Evolutionary conservation across 75 land plant species (phyloP), one percentile per base, ranked within the genome.

Genomic region (Azolla pinnata): DNA sequence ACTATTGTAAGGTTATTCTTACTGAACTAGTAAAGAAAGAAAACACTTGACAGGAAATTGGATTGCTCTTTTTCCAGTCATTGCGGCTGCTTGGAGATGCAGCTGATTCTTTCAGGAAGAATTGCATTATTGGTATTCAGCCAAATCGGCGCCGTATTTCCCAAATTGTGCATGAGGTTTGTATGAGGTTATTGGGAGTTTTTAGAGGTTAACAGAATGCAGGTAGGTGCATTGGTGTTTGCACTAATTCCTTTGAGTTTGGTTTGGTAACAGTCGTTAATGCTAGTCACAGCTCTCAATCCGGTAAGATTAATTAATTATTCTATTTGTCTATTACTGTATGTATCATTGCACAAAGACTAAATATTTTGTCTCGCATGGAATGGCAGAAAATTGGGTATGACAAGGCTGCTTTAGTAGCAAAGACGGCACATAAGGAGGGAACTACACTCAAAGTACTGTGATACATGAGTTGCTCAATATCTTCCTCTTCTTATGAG

Each of bases 381-480:
- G 53, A 56, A 0, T 52, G 0, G 27, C 72, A 95, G 99, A 83
- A 81, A 86, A 89, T 95, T 69, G 99, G 99, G 18, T 95, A 95
- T 67, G 99, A 95, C 74, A 95, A 89, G 48, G 99, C 96, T 29
- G 99, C 96, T 14, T 76, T 84, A n/a, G 80, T 84, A 54, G 99
- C 99, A 27, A 95, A 95, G 83, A 95, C 73, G 61, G 99, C 99
- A 7, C 99, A 95, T 63, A 95, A 89, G 68, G 99, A 95, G 52
- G 99, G 90, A 50, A 79, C 74, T 14, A 93, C 90, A 9, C 61
- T 93, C 7, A 93, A 93, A 90, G 96, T 83, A 52, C n/a, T n/a
- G n/a, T n/a, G n/a, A n/a, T n/a, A n/a, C n/a, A n/a, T n/a, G n/a
- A n/a, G n/a, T n/a, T n/a, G n/a, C n/a, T 10, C 30, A n/a, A 58